Conservation (phyloP, 2,329 filamentous ascomycete species). For the Xylogone sp. region DNA sequence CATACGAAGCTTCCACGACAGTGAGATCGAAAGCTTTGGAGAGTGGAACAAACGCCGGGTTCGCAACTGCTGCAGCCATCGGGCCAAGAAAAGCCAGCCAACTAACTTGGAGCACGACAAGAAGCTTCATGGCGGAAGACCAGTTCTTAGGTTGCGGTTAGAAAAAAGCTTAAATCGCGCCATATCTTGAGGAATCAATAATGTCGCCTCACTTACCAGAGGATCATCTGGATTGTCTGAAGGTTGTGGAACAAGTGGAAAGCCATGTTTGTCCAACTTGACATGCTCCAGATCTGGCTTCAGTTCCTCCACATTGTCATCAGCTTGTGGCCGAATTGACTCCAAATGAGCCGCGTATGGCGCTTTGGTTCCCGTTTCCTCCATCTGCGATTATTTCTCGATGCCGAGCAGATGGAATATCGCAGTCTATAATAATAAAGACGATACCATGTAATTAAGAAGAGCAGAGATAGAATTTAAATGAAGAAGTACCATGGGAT, state of each 20-base stretch:
- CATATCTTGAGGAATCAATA: neutral
- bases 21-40: slow-evolving; percentile 27
- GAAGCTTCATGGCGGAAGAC: slow-evolving; percentile 17
- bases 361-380: neutral
- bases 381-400: too few relatives aligned
- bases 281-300: neutral
- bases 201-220: slow-evolving; percentile 7
- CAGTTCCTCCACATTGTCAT: neutral
- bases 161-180: neutral
- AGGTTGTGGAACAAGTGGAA: slow-evolving; percentile 22
- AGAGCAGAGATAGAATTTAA: too few relatives aligned
- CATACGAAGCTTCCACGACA: slow-evolving; percentile 27
- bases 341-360: neutral
- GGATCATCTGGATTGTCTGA: slow-evolving; percentile 20
- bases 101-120: slow-evolving; percentile 25
- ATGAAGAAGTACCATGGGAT: too few relatives aligned
- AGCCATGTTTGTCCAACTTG: slow-evolving; percentile 16
- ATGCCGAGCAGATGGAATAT: too few relatives aligned
- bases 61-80: slow-evolving; percentile 25
- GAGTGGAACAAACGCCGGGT: slow-evolving; percentile 29
- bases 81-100: slow-evolving; percentile 29
- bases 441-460: too few relatives aligned
- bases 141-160: slow-evolving; percentile 17
- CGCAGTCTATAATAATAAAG: too few relatives aligned
- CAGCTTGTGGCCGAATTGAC: neutral